Evolutionary conservation across 257 asterid species (phyloP).

Genomic region (Solanum stenotomum): DNA sequence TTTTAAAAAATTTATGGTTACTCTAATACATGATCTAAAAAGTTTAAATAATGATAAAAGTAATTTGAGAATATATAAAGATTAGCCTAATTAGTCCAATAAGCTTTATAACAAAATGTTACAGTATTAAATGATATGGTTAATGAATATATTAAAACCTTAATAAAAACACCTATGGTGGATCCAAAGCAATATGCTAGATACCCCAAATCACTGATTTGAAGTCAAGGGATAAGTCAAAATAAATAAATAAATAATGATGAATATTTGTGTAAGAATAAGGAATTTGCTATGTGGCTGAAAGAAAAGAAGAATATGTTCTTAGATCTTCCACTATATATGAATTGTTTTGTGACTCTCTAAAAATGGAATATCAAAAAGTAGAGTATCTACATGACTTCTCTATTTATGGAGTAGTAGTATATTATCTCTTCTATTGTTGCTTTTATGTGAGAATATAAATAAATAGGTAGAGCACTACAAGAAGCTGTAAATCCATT

Average conservation of each 20-base stretch:
- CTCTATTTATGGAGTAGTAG: neutral
- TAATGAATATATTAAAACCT: neutral
- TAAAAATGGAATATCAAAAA: neutral
- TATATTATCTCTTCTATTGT: too few species aligned
- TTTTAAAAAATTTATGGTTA: neutral
- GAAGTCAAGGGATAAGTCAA: neutral
- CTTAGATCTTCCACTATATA: neutral
- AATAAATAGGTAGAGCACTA: too few species aligned
- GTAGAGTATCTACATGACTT: neutral
- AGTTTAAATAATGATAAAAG: too few species aligned
- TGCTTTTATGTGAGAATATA: too few species aligned
- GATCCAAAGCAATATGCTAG: neutral
- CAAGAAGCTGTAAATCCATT: too few species aligned
- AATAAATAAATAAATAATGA: neutral
- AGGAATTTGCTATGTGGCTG: neutral
- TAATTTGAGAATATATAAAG: neutral
- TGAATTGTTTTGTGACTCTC: neutral
- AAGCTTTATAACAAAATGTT: neutral
- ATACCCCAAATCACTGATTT: neutral
- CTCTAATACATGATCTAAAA: neutral
- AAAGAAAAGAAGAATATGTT: neutral
- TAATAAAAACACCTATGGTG: neutral
- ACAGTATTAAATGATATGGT: neutral
- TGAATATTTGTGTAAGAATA: neutral
- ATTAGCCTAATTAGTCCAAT: neutral